phyloP scores from a whole-genome alignment of 2,329 filamentous ascomycete genomes.

The Fusarium sp. region DNA sequence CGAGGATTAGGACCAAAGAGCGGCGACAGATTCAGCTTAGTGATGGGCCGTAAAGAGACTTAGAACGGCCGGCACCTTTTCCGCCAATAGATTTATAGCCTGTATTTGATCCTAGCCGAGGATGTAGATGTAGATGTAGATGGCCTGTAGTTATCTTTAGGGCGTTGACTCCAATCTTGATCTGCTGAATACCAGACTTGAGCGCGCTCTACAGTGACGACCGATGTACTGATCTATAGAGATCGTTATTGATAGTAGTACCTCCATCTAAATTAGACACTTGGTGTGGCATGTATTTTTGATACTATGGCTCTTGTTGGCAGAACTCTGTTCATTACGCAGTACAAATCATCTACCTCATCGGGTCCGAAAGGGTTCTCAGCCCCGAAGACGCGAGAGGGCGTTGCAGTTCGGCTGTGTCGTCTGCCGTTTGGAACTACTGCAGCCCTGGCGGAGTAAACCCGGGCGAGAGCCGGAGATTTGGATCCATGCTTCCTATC shows the following conservation, averaged over 20 bases:
- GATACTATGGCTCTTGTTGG: no score
- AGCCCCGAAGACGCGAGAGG: conserved; percentile 32
- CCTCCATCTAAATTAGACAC: no score
- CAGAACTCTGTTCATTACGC: no score
- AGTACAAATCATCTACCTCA: no score
- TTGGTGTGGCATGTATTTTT: no score
- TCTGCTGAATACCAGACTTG: no score
- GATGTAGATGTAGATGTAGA: no score
- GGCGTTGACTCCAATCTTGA: no score
- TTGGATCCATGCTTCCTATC: conserved; percentile 5
- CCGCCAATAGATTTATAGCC: conserved; percentile 23
- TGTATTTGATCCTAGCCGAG: neutral
- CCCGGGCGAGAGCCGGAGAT: conserved; percentile 36
- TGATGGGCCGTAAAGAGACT: conserved; percentile 1
- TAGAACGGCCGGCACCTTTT: conserved; percentile 27
- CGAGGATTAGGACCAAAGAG: conserved; percentile 21
- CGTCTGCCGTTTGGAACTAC: conserved; percentile 5
- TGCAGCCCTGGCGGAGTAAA: conserved; percentile 24
- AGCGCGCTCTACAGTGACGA: no score
- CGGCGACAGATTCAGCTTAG: conserved; percentile 1
- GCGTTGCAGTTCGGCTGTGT: conserved; percentile 1
- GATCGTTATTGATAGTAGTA: no score
- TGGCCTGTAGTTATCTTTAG: no score
- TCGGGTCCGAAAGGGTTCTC: neutral
- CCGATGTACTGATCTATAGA: no score